These are phyloP conservation scores for Candida tropicalis DNA, from an alignment of 1,139 yeast species.

Conservation along the genomic window DNA sequence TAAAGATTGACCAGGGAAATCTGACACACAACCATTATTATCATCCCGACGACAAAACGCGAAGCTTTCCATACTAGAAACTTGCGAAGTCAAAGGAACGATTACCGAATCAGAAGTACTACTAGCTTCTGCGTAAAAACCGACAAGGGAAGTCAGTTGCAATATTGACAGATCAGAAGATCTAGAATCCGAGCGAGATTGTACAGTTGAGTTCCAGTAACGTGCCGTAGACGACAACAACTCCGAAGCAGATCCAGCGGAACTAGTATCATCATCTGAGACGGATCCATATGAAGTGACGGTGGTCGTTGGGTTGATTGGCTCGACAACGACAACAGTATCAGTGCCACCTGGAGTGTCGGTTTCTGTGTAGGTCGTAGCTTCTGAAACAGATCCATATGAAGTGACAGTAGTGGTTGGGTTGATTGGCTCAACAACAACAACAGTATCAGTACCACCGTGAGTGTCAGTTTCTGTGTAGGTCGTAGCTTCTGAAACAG, in stretches of 20 bases:
- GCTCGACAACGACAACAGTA: conserved; percentile 23
- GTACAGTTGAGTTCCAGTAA: too few species aligned
- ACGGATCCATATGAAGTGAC: background rate
- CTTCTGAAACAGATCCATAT: conserved; percentile 8
- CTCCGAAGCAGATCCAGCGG: background rate
- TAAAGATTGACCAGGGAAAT: background rate
- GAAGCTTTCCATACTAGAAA: background rate
- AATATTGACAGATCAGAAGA: too few species aligned
- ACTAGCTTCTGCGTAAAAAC: too few species aligned
- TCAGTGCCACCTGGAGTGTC: conserved; percentile 6
- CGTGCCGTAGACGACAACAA: background rate
- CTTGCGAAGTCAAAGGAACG: background rate
- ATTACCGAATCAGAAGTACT: too few species aligned
- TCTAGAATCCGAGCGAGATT: too few species aligned
- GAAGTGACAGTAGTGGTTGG: conserved; percentile 18
- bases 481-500: conserved; percentile 12
- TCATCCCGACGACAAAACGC: background rate
- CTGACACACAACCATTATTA: background rate
- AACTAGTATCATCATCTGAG: background rate
- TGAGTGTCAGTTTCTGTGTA: conserved; percentile 13
- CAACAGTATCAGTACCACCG: conserved; percentile 20
- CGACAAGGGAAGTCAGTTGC: too few species aligned
- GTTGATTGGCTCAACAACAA: conserved; percentile 21
- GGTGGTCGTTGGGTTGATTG: conserved; percentile 14
- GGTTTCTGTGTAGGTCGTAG: conserved; percentile 11